These are phyloP conservation scores for Penicillium palitans DNA, from an alignment of 2,329 filamentous ascomycete genomes.

Conservation along the genomic window DNA sequence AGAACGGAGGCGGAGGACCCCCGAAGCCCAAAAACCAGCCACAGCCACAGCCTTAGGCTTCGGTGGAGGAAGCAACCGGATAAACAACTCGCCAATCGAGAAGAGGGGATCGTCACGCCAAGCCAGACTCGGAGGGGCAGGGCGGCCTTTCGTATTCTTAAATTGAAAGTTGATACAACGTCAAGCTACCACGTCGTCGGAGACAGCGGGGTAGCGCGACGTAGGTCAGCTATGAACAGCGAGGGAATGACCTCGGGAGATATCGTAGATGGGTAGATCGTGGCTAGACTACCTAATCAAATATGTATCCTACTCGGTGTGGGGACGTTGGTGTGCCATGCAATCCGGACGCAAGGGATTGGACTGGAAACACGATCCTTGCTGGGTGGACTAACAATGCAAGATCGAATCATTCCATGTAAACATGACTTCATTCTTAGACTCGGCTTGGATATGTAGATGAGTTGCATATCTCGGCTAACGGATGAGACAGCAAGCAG, in stretches of 20 bases:
- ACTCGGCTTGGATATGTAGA: not conserved
- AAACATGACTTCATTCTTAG: conserved; percentile 6
- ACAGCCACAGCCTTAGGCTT: not conserved
- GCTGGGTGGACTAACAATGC: conserved; percentile 3
- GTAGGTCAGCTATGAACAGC: not conserved
- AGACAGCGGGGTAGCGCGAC: not conserved
- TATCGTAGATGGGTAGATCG: not conserved
- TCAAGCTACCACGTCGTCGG: conserved; percentile 14
- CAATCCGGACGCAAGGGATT: conserved; percentile 11
- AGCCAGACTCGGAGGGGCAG: conserved; percentile 12
- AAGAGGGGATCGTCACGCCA: conserved; percentile 22
- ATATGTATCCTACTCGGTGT: not conserved
- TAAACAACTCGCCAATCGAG: conserved; percentile 12
- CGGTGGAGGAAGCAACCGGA: not conserved
- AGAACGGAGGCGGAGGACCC: not conserved
- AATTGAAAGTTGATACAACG: conserved; percentile 15
- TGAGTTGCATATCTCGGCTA: not conserved
- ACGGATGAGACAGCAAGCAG: not conserved
- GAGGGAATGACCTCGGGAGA: not conserved
- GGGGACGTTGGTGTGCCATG: conserved; percentile 6
- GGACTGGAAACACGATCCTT: conserved; percentile 3
- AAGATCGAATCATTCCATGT: not conserved
- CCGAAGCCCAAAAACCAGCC: not conserved
- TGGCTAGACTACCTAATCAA: not conserved
- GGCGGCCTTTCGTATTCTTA: conserved; percentile 15